Evolutionary conservation across 805 yeast species (phyloP).

Genomic region (Candida suzukii): DNA sequence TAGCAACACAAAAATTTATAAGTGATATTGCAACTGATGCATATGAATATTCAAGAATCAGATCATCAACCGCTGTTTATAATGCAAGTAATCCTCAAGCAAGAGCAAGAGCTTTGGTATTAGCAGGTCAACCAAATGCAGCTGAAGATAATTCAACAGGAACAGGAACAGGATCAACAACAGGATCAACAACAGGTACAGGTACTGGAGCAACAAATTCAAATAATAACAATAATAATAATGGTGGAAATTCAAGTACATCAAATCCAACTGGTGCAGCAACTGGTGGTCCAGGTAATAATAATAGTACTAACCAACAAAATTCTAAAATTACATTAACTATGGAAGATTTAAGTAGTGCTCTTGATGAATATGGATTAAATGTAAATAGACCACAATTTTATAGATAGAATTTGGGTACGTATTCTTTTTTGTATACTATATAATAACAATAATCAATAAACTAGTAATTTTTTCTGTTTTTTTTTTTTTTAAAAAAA

Average conservation of each 20-base stretch:
- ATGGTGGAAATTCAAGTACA: conserved; percentile 1
- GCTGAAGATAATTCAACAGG: conserved; percentile 17
- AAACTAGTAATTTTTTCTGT: too few species aligned
- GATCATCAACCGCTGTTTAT: conserved; percentile 84
- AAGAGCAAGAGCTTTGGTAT: conserved; percentile 66
- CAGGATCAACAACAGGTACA: conserved; percentile 9
- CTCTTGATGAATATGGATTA: conserved; percentile 76
- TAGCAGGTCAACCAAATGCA: conserved; percentile 52
- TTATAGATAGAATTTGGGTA: conserved; percentile 57
- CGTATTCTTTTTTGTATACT: too few species aligned
- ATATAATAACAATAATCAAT: too few species aligned
- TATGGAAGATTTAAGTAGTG: conserved; percentile 88
- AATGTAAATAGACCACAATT: conserved; percentile 90
- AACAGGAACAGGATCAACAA: conserved; percentile 28
- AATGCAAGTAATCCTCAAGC: conserved; percentile 81
- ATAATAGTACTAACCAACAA: conserved; percentile 11
- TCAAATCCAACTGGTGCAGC: conserved; percentile 9
- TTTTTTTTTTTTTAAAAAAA: too few species aligned
- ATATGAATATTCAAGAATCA: conserved; percentile 86
- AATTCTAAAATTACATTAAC: conserved; percentile 71
- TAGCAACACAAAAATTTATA: conserved; percentile 94
- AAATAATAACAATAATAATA: too few species aligned
- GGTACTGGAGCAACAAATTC: conserved; percentile 6
- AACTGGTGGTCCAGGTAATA: conserved; percentile 9
- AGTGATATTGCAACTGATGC: conserved; percentile 96